phyloP scores from a whole-genome alignment of 73 alveolate genomes.

The Durusdinium trenchii region DNA sequence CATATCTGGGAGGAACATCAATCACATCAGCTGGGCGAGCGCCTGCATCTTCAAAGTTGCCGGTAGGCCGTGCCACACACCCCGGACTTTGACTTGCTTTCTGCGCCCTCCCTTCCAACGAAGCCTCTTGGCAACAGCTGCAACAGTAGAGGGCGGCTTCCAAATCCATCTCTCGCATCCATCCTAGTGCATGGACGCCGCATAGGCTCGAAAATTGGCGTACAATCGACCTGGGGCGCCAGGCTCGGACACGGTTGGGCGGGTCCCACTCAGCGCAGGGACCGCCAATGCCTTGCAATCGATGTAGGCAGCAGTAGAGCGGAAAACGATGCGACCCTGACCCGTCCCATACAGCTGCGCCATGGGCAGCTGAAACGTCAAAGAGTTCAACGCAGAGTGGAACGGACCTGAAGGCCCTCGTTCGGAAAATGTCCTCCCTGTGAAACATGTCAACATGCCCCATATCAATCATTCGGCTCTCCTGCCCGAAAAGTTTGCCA shows the following conservation, averaged over 20 bases:
- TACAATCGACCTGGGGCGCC: too few species aligned
- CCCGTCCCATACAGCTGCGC: neutral
- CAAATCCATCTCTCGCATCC: too few species aligned
- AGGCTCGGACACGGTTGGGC: neutral
- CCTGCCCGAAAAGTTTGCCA: neutral
- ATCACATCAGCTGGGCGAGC: too few species aligned
- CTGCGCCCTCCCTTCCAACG: too few species aligned
- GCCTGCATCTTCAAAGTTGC: too few species aligned
- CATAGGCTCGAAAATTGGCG: too few species aligned
- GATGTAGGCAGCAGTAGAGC: neutral
- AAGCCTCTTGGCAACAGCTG: too few species aligned
- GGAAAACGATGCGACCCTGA: neutral
- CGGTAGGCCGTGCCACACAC: too few species aligned
- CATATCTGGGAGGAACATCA: too few species aligned
- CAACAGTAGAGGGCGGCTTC: too few species aligned
- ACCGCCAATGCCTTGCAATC: neutral
- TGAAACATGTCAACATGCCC: constrained; percentile 9
- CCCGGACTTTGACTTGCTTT: too few species aligned
- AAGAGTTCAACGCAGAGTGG: neutral
- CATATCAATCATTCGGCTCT: neutral
- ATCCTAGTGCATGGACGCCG: too few species aligned
- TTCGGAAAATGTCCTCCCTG: neutral
- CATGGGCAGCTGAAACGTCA: neutral
- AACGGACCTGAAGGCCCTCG: neutral
- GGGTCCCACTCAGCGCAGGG: neutral